phyloP scores from a whole-genome alignment of 345 rosid species.

The Hibiscus syriacus region DNA sequence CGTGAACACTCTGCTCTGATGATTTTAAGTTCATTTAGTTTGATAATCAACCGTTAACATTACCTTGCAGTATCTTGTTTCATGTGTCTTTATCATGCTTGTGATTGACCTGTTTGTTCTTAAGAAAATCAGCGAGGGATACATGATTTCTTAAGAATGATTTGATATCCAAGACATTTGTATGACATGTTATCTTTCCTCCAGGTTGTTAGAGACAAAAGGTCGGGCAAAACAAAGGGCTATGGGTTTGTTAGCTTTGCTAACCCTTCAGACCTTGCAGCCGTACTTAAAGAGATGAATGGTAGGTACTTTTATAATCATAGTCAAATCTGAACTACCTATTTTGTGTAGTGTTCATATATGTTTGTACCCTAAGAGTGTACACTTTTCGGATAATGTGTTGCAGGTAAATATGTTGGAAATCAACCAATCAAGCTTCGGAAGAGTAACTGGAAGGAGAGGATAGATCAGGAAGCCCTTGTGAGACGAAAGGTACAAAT shows the following conservation, averaged over 20 bases:
- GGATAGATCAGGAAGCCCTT: slow-evolving; percentile 66
- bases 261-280: slow-evolving; percentile 80
- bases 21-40: not conserved
- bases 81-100: not conserved
- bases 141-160: not conserved
- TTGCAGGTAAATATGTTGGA: slow-evolving; percentile 91
- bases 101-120: not conserved
- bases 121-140: not conserved
- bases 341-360: not conserved
- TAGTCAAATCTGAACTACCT: not conserved
- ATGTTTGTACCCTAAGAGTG: no score
- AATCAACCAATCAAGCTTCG: slow-evolving; percentile 89
- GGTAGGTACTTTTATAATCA: slow-evolving; percentile 30
- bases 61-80: not conserved
- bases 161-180: not conserved
- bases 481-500: slow-evolving; percentile 57
- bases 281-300: slow-evolving; percentile 89
- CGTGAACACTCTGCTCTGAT: not conserved
- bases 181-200: not conserved
- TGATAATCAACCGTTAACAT: not conserved
- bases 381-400: not conserved
- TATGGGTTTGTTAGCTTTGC: slow-evolving; percentile 96
- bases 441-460: slow-evolving; percentile 97
- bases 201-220: slow-evolving; percentile 93
- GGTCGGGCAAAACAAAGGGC: slow-evolving; percentile 94